phyloP scores from a whole-genome alignment of 2,329 filamentous ascomycete species.

The Aspergillus texensis region DNA sequence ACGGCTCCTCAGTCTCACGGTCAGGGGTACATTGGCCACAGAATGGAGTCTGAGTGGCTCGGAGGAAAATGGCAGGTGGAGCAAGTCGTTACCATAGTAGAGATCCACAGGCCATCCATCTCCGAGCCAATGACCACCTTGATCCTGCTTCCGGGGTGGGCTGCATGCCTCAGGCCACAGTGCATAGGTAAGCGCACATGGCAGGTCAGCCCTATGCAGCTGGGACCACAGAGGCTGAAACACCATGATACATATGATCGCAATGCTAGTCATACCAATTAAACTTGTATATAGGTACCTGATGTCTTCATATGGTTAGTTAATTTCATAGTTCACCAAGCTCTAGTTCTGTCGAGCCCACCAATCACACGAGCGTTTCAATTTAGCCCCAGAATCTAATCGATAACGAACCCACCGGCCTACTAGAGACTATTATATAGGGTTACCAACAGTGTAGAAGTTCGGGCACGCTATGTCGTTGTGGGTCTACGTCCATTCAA shows the following conservation, averaged over 20 bases:
- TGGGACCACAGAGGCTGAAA: background rate
- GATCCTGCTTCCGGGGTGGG: background rate
- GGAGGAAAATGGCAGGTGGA: background rate
- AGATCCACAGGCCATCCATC: background rate
- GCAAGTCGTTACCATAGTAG: too few species aligned
- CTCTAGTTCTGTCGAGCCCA: background rate
- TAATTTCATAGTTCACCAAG: background rate
- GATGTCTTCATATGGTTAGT: background rate
- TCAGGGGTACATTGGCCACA: too few species aligned
- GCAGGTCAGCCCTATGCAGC: background rate
- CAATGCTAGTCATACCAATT: background rate
- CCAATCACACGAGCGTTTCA: background rate
- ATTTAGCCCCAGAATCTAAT: background rate
- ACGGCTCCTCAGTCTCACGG: too few species aligned
- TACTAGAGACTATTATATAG: background rate
- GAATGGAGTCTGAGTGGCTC: background rate
- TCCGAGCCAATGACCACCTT: background rate
- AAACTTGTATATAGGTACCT: background rate
- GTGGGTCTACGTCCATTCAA: background rate
- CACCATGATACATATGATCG: background rate
- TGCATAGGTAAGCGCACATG: background rate
- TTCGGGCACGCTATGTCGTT: background rate
- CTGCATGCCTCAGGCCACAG: background rate
- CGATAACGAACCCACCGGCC: background rate
- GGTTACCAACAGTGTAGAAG: background rate